phyloP scores from a whole-genome alignment of 164 flowering plant genomes.

The Vitis rotundifolia region DNA sequence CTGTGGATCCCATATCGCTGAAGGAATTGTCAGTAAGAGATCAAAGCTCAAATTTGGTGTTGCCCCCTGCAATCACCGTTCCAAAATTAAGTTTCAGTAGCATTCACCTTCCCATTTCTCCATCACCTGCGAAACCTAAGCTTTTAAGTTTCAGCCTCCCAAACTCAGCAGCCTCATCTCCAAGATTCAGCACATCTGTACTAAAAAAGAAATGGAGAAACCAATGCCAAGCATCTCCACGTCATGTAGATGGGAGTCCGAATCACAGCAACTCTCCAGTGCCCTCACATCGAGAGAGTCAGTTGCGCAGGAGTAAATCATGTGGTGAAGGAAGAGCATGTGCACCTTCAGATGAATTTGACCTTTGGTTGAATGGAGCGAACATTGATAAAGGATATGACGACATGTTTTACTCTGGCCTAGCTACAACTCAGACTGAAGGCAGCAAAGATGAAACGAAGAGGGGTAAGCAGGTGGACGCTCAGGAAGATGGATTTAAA shows the following conservation, averaged over 20 bases:
- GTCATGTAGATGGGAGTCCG: slow-evolving; percentile 6
- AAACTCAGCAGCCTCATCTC: slow-evolving; percentile 46
- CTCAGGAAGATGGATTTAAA: slow-evolving; percentile 34
- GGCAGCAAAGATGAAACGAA: background rate
- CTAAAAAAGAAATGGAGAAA: slow-evolving; percentile 37
- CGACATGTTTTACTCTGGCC: background rate
- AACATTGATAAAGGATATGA: background rate
- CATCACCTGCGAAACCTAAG: slow-evolving; percentile 30
- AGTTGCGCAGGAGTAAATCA: slow-evolving; percentile 58
- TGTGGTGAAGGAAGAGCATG: slow-evolving; percentile 53
- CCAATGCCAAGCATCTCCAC: slow-evolving; percentile 29
- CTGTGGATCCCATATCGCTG: slow-evolving; percentile 61
- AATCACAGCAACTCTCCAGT: slow-evolving; percentile 32
- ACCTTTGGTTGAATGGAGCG: slow-evolving; percentile 27
- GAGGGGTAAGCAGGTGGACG: background rate
- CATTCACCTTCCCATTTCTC: slow-evolving; percentile 9
- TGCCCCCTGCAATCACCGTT: slow-evolving; percentile 1
- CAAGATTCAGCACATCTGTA: slow-evolving; percentile 28
- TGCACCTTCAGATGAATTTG: slow-evolving; percentile 47
- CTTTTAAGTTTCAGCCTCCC: slow-evolving; percentile 55
- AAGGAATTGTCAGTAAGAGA: slow-evolving; percentile 20
- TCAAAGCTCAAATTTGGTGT: slow-evolving; percentile 5
- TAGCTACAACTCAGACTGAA: slow-evolving; percentile 3
- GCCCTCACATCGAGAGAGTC: slow-evolving; percentile 4
- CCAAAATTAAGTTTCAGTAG: background rate